Conservation (phyloP, 495 filamentous ascomycete species). For the Cercophora scortea region DNA sequence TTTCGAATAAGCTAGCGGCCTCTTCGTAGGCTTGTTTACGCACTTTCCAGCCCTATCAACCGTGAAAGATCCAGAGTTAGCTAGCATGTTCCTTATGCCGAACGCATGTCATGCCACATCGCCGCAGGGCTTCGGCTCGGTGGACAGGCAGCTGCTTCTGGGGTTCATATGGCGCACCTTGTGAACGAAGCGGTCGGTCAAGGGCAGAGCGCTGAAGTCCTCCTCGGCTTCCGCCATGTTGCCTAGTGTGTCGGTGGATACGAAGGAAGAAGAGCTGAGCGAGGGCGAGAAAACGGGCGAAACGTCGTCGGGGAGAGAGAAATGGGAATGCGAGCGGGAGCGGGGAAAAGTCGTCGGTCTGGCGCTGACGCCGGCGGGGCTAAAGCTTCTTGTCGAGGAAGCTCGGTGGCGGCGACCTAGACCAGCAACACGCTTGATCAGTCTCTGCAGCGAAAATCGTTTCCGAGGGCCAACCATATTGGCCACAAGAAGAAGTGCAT, state of each 20-base stretch:
- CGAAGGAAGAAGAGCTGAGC: too few relatives aligned
- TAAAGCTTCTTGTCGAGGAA: background rate
- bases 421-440: constrained; percentile 12
- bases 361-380: background rate
- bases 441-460: constrained; percentile 13
- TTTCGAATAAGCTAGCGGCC: constrained; percentile 76
- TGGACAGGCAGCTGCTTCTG: too few relatives aligned
- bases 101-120: too few relatives aligned
- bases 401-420: constrained; percentile 9
- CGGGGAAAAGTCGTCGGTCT: background rate
- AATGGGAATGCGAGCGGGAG: too few relatives aligned
- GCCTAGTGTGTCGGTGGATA: constrained; percentile 1
- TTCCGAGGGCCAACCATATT: constrained; percentile 9
- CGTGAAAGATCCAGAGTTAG: background rate
- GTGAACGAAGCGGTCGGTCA: constrained; percentile 78
- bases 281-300: too few relatives aligned
- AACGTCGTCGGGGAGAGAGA: too few relatives aligned
- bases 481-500: background rate
- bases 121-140: too few relatives aligned
- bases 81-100: too few relatives aligned
- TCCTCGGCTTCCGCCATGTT: constrained; percentile 64
- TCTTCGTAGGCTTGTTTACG: constrained; percentile 94
- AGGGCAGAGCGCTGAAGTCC: constrained; percentile 73
- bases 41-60: constrained; percentile 81
- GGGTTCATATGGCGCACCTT: constrained; percentile 50